phyloP scores from a whole-genome alignment of 2,329 filamentous ascomycete genomes.

The Penicillium thymicola region DNA sequence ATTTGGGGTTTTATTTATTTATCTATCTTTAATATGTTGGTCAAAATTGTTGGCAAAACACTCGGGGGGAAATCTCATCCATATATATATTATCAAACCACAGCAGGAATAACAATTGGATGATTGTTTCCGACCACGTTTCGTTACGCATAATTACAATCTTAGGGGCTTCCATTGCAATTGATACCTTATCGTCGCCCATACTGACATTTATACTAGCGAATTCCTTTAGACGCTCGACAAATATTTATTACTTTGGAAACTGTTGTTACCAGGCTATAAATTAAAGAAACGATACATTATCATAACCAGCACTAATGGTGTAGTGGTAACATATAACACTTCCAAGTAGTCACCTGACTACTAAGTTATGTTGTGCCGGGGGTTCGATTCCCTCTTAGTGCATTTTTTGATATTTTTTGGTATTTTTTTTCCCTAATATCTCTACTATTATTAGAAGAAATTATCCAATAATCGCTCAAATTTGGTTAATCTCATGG shows the following conservation, averaged over 20 bases:
- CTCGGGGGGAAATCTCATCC: background rate
- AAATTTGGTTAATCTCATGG: too few relatives aligned
- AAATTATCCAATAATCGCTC: too few relatives aligned
- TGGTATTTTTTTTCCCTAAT: too few relatives aligned
- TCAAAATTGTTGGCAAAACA: background rate
- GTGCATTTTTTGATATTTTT: background rate
- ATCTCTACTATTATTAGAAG: too few relatives aligned
- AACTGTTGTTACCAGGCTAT: too few relatives aligned
- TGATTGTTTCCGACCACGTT: background rate
- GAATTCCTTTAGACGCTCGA: background rate
- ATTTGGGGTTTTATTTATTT: background rate
- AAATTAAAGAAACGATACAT: fast-evolving
- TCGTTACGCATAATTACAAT: too few relatives aligned
- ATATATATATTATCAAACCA: background rate
- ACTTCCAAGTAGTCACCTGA: background rate
- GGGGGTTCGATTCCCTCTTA: conserved; percentile 9
- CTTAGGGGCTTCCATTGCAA: background rate
- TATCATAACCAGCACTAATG: conserved; percentile 1
- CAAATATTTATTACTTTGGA: too few relatives aligned
- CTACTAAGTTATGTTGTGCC: conserved; percentile 2
- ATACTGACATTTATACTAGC: background rate
- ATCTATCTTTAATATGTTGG: background rate
- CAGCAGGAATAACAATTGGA: too few relatives aligned
- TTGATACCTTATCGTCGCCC: background rate
- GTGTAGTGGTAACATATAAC: conserved; percentile 10